Evolutionary conservation across 176 grass and related monocot species (phyloP), one percentile per base, ranked within the genome.

Genomic region (Typha latifolia): DNA sequence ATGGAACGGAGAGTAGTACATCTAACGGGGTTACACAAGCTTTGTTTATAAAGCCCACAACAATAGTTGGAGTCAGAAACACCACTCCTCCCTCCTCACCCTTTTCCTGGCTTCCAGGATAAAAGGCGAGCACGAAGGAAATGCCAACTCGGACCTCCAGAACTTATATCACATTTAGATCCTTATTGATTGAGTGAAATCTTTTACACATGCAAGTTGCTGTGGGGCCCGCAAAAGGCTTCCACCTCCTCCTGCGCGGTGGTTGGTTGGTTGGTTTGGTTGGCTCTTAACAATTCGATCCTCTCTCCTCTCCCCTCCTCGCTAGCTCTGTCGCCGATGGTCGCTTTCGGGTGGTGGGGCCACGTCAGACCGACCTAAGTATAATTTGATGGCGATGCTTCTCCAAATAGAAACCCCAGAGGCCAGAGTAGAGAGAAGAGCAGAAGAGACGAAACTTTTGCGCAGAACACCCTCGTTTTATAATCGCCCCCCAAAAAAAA

Each of bases 341-440:
- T 72, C 57, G 31, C 73, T 87, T 53, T 72, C 62, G 27, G 16
- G 15, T 19, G 69, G 49, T 24, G 49, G 74, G 77, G 32, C 74
- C 66, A 26, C 64, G 73, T 62, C 68, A 59, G 67, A 87, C 82
- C 74, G 85, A 89, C 81, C 86, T 7, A 82, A 87, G 78, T 85
- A 77, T 80, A 37, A 4, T 90, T 74, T 0, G 76, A 85, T 37
- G 52, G 62, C 32, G 91, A 87, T 87, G 51, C 47, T 87, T 73
- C 91, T 80, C 87, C 81, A 76, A 85, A 87, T 82, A 77, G 69
- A 84, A 80, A 75, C 22, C 78, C 74, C 57, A 72, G 47, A 75
- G 75, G 69, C n/a, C n/a, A n/a, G n/a, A n/a, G n/a, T n/a, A n/a
- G n/a, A n/a, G n/a, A n/a, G n/a, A n/a, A n/a, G 62, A 86, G 24